Evolutionary conservation across 352 stramenopile genomes (phyloP).

Genomic region (Globisporangium uncinulatum): DNA sequence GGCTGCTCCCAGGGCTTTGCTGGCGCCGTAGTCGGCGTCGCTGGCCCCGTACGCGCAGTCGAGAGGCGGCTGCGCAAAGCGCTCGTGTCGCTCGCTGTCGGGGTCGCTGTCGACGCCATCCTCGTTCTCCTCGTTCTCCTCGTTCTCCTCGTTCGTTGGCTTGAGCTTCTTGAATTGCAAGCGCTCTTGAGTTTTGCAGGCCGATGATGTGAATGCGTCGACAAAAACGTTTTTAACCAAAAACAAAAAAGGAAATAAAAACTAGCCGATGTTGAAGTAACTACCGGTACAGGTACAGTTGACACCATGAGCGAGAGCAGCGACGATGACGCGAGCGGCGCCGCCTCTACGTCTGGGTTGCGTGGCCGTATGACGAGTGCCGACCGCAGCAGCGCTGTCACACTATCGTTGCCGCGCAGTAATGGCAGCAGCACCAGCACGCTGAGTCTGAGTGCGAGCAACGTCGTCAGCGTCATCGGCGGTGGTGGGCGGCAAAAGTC

Average conservation of each 20-base stretch:
- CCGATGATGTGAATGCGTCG: slow-evolving; percentile 6
- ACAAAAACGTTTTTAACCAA: slow-evolving; percentile 1
- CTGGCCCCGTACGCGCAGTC: slow-evolving; percentile 1
- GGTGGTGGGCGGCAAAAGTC: slow-evolving; percentile 25
- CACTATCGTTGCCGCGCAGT: slow-evolving; percentile 8
- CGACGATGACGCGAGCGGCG: slow-evolving; percentile 24
- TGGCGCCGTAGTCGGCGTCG: slow-evolving; percentile 9
- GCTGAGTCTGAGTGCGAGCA: slow-evolving; percentile 5
- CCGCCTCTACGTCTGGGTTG: too few species aligned
- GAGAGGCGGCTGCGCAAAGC: slow-evolving; percentile 12
- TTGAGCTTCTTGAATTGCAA: slow-evolving; percentile 2
- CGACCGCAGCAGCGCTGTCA: background rate
- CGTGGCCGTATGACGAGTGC: slow-evolving; percentile 1
- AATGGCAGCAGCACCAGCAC: background rate
- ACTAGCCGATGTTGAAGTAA: background rate
- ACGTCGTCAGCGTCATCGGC: slow-evolving; percentile 1
- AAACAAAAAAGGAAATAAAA: background rate
- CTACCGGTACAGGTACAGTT: background rate
- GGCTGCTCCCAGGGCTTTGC: slow-evolving; percentile 52
- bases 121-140: slow-evolving; percentile 8
- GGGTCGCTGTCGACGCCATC: slow-evolving; percentile 2
- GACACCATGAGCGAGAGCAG: slow-evolving; percentile 32
- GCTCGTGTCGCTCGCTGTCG: slow-evolving; percentile 22
- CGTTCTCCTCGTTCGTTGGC: background rate
- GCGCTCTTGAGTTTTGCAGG: slow-evolving; percentile 2